phyloP scores from a whole-genome alignment of 768 basidiomycete species.

The Galerina sulciceps region DNA sequence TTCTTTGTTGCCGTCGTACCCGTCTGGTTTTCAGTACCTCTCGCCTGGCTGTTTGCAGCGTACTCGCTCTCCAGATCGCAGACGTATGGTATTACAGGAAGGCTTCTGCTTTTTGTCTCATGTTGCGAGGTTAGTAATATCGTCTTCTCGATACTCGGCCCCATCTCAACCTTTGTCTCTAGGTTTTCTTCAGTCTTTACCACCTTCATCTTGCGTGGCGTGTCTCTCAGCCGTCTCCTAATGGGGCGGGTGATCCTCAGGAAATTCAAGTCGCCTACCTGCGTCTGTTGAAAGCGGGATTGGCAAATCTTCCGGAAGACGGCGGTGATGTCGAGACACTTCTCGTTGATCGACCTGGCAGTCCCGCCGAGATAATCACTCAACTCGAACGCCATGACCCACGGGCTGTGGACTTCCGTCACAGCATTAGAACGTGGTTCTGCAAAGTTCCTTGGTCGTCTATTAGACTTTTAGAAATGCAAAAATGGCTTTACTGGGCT shows the following conservation, averaged over 20 bases:
- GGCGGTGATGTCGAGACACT: conserved; percentile 61
- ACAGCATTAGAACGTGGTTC: conserved; percentile 79
- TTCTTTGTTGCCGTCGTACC: conserved; percentile 62
- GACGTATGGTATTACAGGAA: conserved; percentile 42
- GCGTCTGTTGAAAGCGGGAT: conserved; percentile 69
- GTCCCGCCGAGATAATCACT: conserved; percentile 61
- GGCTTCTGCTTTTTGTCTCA: conserved; percentile 49
- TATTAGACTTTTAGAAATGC: conserved; percentile 64
- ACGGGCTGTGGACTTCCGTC: conserved; percentile 75
- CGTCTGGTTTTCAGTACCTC: conserved; percentile 63
- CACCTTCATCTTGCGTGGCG: conserved; percentile 53
- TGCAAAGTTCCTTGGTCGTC: conserved; percentile 73
- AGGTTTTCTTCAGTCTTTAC: conserved; percentile 77
- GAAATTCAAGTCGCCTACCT: conserved; percentile 64
- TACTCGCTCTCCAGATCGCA: conserved; percentile 50
- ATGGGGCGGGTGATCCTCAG: conserved; percentile 45
- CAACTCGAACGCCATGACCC: conserved; percentile 67
- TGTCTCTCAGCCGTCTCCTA: conserved; percentile 51
- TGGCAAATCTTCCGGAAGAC: conserved; percentile 56
- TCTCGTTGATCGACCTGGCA: conserved; percentile 53
- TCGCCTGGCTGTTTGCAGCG: conserved; percentile 68
- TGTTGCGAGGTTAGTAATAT: conserved; percentile 57
- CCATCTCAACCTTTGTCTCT: background rate
- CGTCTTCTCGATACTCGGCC: background rate
- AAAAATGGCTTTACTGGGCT: conserved; percentile 83